Conservation (phyloP, 306 rosid genomes). For the Crotalaria pallida region DNA sequence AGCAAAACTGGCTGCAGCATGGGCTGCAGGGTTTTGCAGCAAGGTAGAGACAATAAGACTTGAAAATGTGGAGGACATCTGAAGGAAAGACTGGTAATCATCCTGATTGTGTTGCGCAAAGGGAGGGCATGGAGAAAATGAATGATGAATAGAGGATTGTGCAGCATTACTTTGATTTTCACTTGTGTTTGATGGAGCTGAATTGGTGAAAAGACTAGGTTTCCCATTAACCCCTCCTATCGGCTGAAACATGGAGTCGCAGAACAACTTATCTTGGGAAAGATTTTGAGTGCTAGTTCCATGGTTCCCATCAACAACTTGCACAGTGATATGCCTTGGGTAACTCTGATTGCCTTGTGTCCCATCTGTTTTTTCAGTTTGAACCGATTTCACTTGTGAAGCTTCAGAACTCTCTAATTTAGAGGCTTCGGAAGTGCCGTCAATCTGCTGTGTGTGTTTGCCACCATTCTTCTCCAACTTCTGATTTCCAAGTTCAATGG, state of each 20-base stretch:
- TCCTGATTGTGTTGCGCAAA: slow-evolving; percentile 48
- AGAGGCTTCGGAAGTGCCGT: slow-evolving; percentile 38
- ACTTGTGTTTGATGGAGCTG: slow-evolving; percentile 49
- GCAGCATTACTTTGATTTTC: slow-evolving; percentile 50
- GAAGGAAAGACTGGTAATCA: slow-evolving; percentile 55
- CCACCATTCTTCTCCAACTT: slow-evolving; percentile 46
- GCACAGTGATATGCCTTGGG: slow-evolving; percentile 88
- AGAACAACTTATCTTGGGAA: slow-evolving; percentile 43
- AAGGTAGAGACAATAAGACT: slow-evolving; percentile 64
- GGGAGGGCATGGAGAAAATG: slow-evolving; percentile 59
- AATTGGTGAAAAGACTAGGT: slow-evolving; percentile 38
- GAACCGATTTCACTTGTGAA: slow-evolving; percentile 36
- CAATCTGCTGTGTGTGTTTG: slow-evolving; percentile 26
- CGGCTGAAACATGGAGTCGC: slow-evolving; percentile 52
- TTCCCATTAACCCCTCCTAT: slow-evolving; percentile 44
- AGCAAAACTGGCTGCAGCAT: slow-evolving; percentile 83
- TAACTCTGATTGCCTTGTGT: slow-evolving; percentile 66
- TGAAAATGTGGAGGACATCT: slow-evolving; percentile 67
- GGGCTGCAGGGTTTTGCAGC: slow-evolving; percentile 90
- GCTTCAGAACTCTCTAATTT: slow-evolving; percentile 39
- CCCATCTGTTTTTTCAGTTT: slow-evolving; percentile 51
- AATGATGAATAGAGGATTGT: slow-evolving; percentile 59
- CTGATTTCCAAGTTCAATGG: slow-evolving; percentile 43
- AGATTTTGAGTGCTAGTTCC: slow-evolving; percentile 50
- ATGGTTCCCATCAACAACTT: slow-evolving; percentile 70